A percentile compares a stretch with the other conserved stretches of the same genome.
phyloP scores from a whole-genome alignment of 257 asterid species.

The Paraleonurus japonicus region DNA sequence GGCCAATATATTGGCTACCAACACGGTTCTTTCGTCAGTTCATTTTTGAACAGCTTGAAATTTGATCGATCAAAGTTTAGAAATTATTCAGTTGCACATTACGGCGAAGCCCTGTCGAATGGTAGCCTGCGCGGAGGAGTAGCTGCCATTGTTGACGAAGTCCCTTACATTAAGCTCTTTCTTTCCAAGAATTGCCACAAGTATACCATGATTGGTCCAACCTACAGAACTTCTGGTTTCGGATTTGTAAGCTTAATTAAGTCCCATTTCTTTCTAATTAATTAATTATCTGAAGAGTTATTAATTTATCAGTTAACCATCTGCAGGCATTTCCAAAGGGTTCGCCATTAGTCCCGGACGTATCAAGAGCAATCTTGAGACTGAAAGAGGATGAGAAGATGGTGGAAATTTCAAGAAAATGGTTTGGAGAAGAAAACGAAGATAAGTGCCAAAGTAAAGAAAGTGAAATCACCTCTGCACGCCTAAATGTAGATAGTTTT shows the following conservation, averaged over 20 bases:
- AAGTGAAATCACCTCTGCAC: neutral
- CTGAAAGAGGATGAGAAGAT: slow-evolving; percentile 40
- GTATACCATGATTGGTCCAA: slow-evolving; percentile 40
- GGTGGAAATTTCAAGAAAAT: slow-evolving; percentile 23
- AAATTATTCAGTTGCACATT: slow-evolving; percentile 31
- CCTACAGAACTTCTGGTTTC: slow-evolving; percentile 43
- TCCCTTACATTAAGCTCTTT: slow-evolving; percentile 46
- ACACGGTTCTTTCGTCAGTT: slow-evolving; percentile 34
- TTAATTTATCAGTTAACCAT: too few relatives aligned
- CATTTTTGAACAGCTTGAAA: slow-evolving; percentile 26
- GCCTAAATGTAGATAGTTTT: slow-evolving; percentile 34
- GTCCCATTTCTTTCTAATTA: neutral
- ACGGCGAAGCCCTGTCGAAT: slow-evolving; percentile 39
- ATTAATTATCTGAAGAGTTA: too few relatives aligned
- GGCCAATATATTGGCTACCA: slow-evolving; percentile 48
- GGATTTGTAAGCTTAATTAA: slow-evolving; percentile 66
- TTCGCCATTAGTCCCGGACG: slow-evolving; percentile 44
- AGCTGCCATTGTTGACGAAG: slow-evolving; percentile 49
- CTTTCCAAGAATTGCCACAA: slow-evolving; percentile 41
- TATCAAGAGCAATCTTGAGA: slow-evolving; percentile 43
- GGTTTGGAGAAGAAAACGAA: slow-evolving; percentile 18
- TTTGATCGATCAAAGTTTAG: slow-evolving; percentile 35
- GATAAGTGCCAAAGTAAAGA: neutral
- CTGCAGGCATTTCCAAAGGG: slow-evolving; percentile 49
- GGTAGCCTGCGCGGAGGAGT: slow-evolving; percentile 53